Conservation (phyloP, 2,329 filamentous ascomycete genomes). For the Waltergamsia citrina region DNA sequence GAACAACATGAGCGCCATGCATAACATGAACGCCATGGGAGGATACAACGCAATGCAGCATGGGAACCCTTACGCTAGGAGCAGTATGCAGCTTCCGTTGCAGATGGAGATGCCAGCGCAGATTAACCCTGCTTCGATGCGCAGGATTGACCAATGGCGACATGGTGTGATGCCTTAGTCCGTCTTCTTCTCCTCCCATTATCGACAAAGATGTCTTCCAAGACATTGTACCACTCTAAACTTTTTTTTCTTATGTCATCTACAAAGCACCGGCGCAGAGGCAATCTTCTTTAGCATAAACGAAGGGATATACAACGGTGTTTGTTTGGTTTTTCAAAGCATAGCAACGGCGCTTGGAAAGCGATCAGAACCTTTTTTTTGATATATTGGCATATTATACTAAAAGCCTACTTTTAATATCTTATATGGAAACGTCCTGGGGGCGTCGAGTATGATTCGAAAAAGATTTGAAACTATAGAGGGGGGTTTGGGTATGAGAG, state of each 20-base stretch:
- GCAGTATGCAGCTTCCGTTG: conserved; percentile 13
- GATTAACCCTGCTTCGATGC: conserved; percentile 12
- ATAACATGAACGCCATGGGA: conserved; percentile 5
- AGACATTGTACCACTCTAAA: neutral
- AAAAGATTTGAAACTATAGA: too few species aligned
- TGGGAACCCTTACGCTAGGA: conserved; percentile 9
- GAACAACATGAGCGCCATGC: conserved; percentile 7
- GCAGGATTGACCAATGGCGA: conserved; percentile 32
- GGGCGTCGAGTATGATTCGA: too few species aligned
- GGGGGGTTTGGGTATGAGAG: too few species aligned
- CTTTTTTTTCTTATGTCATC: neutral
- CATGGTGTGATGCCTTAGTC: conserved; percentile 25
- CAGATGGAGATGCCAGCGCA: conserved; percentile 13
- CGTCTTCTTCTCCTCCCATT: too few species aligned
- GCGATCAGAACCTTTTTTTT: too few species aligned
- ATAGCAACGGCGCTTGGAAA: too few species aligned
- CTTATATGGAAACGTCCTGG: too few species aligned
- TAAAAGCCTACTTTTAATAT: too few species aligned
- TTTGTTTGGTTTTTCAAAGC: neutral
- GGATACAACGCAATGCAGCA: neutral
- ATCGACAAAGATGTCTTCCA: neutral
- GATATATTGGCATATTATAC: too few species aligned
- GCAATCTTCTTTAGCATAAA: too few species aligned
- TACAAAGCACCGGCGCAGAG: neutral
- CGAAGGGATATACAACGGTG: neutral